Percentiles rank a stretch among this genome's conserved stretches.
Evolutionary conservation across 305 asterid species (phyloP).

Genomic region (Fraxinus sp.): DNA sequence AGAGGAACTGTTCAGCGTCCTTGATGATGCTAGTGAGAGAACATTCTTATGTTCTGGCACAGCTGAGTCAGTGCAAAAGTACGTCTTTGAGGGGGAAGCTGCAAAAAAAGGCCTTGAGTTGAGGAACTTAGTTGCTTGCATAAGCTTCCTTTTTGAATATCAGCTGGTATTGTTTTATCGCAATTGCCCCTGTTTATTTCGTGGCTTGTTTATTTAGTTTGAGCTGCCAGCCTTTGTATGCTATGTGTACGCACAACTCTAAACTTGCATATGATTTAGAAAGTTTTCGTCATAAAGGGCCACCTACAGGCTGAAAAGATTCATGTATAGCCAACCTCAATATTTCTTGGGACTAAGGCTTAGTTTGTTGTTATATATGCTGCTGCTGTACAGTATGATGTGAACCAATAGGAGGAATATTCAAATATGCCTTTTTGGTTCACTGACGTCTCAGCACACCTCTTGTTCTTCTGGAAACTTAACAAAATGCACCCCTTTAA

Average conservation of each 20-base stretch:
- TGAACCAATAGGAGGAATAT: conserved; percentile 6
- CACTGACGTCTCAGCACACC: conserved; percentile 11
- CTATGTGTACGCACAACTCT: conserved; percentile 18
- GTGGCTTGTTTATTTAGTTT: conserved; percentile 11
- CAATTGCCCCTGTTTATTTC: conserved; percentile 1
- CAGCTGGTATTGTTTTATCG: conserved; percentile 62
- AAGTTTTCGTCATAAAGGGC: not conserved
- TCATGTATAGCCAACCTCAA: not conserved
- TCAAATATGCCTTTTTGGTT: not conserved
- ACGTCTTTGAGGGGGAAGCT: conserved; percentile 72
- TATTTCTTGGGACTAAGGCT: not conserved
- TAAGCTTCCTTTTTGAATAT: conserved; percentile 80
- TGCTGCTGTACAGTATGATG: conserved; percentile 4
- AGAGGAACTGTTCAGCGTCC: conserved; percentile 69
- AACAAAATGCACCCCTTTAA: not conserved
- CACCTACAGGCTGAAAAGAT: not conserved
- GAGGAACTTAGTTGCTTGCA: conserved; percentile 76
- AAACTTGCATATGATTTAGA: conserved; percentile 10
- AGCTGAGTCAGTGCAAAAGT: conserved; percentile 72
- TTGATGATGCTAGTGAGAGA: conserved; percentile 94
- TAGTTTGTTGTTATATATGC: not conserved
- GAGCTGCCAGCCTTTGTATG: conserved; percentile 17
- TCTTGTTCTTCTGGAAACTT: conserved; percentile 16
- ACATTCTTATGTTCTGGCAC: conserved; percentile 93
- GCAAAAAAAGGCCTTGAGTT: conserved; percentile 63